Conservation (phyloP, 2,329 filamentous ascomycete genomes). For the Cyanodermella asteris region DNA sequence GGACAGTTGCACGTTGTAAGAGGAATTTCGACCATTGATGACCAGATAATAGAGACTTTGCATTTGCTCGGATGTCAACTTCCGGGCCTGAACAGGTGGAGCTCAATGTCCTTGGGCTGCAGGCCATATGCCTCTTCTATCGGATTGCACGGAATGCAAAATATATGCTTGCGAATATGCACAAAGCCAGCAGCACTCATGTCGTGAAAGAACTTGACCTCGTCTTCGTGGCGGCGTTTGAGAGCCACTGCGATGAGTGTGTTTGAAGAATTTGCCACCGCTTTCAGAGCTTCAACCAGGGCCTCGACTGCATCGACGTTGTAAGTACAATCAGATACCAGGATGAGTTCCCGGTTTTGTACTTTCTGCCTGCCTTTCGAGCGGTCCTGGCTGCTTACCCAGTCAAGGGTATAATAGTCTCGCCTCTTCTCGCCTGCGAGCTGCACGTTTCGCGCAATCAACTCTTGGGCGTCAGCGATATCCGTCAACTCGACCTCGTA, state of each 20-base stretch:
- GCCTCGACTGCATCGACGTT: slow-evolving; percentile 44
- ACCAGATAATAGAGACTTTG: too few relatives aligned
- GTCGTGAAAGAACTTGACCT: slow-evolving; percentile 42
- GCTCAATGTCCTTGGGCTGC: too few relatives aligned
- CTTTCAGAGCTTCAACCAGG: slow-evolving; percentile 34
- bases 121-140: too few relatives aligned
- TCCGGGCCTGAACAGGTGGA: too few relatives aligned
- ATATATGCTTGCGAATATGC: too few relatives aligned
- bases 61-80: too few relatives aligned
- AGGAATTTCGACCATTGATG: too few relatives aligned
- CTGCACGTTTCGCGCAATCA: slow-evolving; percentile 18
- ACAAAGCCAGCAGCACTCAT: slow-evolving; percentile 23
- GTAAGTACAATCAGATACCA: slow-evolving; percentile 54
- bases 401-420: slow-evolving; percentile 31
- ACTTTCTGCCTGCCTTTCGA: slow-evolving; percentile 17
- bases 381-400: slow-evolving; percentile 35
- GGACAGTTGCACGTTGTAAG: too few relatives aligned
- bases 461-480: slow-evolving; percentile 40
- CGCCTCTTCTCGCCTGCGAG: background rate
- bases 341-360: slow-evolving; percentile 34
- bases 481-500: slow-evolving; percentile 41
- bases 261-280: slow-evolving; percentile 23
- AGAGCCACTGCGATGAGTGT: slow-evolving; percentile 36
- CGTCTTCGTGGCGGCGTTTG: slow-evolving; percentile 45
- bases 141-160: too few relatives aligned